Percentiles rank a stretch among this genome's conserved stretches.
phyloP scores from a whole-genome alignment of 768 basidiomycete species.

The Boletus insuetus region DNA sequence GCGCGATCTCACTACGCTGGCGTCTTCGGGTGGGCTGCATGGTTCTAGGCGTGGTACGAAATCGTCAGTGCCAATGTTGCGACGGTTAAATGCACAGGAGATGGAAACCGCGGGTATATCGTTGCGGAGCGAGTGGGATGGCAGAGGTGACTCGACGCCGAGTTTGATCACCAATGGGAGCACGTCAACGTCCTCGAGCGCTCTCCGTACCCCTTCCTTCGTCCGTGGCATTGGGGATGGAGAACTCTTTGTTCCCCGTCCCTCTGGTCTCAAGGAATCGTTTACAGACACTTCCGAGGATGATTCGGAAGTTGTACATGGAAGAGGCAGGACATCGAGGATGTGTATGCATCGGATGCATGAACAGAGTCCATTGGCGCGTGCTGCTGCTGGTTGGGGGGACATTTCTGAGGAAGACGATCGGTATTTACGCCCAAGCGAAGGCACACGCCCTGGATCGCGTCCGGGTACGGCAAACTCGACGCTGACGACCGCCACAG shows the following conservation, averaged over 20 bases:
- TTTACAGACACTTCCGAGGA: slow-evolving; percentile 21
- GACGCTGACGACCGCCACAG: slow-evolving; percentile 20
- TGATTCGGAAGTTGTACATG: slow-evolving; percentile 2
- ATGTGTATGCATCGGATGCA: slow-evolving; percentile 2
- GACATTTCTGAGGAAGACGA: slow-evolving; percentile 10
- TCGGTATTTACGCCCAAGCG: not conserved
- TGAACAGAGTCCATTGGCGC: slow-evolving; percentile 7
- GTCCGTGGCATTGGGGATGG: slow-evolving; percentile 1
- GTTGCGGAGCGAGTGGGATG: not conserved
- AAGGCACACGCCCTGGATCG: not conserved
- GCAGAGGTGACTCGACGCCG: slow-evolving; percentile 15
- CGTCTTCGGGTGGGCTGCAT: slow-evolving; percentile 6
- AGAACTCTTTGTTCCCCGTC: slow-evolving; percentile 12
- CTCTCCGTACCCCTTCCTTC: slow-evolving; percentile 7
- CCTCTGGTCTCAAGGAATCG: slow-evolving; percentile 22
- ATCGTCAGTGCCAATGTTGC: slow-evolving; percentile 19
- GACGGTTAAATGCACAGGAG: slow-evolving; percentile 17
- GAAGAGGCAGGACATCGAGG: not conserved
- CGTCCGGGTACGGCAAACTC: slow-evolving; percentile 23
- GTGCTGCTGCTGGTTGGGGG: not conserved
- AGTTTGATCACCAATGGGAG: slow-evolving; percentile 23
- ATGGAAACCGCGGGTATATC: not conserved
- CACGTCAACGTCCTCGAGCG: slow-evolving; percentile 15
- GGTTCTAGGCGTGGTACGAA: not conserved
- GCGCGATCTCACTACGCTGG: slow-evolving; percentile 7